Evolutionary conservation across 2,329 filamentous ascomycete genomes (phyloP).

Genomic region (Cytospora leucostoma): DNA sequence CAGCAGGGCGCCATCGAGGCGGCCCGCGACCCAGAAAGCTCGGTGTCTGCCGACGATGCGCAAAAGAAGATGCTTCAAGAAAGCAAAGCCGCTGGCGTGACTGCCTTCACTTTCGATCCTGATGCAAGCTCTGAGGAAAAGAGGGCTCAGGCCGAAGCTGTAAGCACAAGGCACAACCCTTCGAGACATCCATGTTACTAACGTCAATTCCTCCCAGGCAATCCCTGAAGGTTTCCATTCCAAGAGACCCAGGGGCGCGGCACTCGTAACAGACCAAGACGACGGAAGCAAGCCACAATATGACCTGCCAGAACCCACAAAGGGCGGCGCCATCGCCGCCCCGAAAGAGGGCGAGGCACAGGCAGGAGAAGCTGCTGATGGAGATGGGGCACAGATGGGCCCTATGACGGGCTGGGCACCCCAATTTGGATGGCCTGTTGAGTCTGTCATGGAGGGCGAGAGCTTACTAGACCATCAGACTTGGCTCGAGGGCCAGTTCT

Average conservation of each 20-base stretch:
- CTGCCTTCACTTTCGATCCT: slow-evolving; percentile 85
- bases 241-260: slow-evolving; percentile 63
- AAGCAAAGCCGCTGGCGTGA: slow-evolving; percentile 74
- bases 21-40: slow-evolving; percentile 68
- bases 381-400: slow-evolving; percentile 56
- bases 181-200: not conserved
- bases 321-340: slow-evolving; percentile 65
- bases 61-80: slow-evolving; percentile 75
- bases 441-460: slow-evolving; percentile 58
- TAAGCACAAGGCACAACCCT: slow-evolving; percentile 50
- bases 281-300: slow-evolving; percentile 69
- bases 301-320: slow-evolving; percentile 75
- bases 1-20: slow-evolving; percentile 78
- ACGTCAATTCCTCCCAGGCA: slow-evolving; percentile 45
- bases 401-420: slow-evolving; percentile 83
- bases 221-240: slow-evolving; percentile 66
- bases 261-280: slow-evolving; percentile 78
- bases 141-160: slow-evolving; percentile 73
- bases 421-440: slow-evolving; percentile 71
- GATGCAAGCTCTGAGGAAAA: slow-evolving; percentile 83
- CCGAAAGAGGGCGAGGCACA: slow-evolving; percentile 51
- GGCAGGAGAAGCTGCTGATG: slow-evolving; percentile 55
- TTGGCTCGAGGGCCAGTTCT: slow-evolving; percentile 77
- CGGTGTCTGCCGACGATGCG: slow-evolving; percentile 68
- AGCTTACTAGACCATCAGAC: slow-evolving; percentile 86